phyloP scores from a whole-genome alignment of 2,329 filamentous ascomycete species.

The Fusarium protoensiforme region DNA sequence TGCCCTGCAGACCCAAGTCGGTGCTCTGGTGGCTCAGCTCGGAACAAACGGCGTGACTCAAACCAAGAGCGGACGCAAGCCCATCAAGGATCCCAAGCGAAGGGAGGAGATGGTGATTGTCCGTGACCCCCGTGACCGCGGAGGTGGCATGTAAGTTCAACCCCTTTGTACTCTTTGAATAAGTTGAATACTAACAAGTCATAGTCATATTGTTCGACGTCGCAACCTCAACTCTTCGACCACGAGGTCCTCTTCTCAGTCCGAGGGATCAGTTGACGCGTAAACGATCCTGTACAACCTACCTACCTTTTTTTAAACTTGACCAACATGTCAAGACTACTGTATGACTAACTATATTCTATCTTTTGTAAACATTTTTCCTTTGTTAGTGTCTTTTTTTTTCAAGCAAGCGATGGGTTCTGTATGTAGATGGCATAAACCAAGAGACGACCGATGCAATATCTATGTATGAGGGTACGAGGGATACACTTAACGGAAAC shows the following conservation, averaged over 20 bases:
- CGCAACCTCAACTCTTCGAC: constrained; percentile 28
- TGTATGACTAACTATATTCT: constrained; percentile 14
- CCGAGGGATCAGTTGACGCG: constrained; percentile 32
- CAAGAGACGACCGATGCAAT: constrained; percentile 31
- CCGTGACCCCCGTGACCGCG: constrained; percentile 36
- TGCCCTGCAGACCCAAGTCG: constrained; percentile 32
- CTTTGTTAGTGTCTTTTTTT: constrained; percentile 10
- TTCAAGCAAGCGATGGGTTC: constrained; percentile 17
- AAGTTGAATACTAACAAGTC: neutral
- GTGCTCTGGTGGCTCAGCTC: constrained; percentile 37
- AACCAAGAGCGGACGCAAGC: constrained; percentile 33
- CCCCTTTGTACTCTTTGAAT: accelerated
- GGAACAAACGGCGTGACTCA: neutral
- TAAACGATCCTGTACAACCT: constrained; percentile 16
- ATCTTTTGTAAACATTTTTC: constrained; percentile 14
- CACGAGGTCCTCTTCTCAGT: constrained; percentile 34
- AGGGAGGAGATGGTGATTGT: constrained; percentile 42
- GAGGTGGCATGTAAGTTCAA: constrained; percentile 38
- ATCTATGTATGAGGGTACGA: constrained; percentile 25
- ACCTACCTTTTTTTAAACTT: neutral
- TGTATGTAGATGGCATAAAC: constrained; percentile 21
- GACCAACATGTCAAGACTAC: neutral
- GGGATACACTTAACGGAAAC: neutral
- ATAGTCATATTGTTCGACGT: constrained; percentile 33
- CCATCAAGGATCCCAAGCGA: constrained; percentile 39